Base-by-base conservation (phyloP, 2,329 filamentous ascomycete genomes). In the Pestalotiopsis sp. region DNA sequence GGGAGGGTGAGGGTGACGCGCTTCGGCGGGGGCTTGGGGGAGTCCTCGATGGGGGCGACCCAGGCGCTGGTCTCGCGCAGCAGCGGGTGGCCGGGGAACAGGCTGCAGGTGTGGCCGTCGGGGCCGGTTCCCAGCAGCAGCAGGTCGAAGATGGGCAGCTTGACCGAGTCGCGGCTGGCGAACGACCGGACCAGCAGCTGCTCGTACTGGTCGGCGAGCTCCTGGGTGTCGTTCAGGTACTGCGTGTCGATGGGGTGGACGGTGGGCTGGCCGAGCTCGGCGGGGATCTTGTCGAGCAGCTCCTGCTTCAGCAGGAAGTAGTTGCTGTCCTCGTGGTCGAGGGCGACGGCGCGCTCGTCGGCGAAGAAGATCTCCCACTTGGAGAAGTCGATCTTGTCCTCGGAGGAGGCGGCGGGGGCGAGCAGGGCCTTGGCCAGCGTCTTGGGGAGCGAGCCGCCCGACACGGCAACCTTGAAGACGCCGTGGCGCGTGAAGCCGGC, bases 281-380 rank as follows among this genome's bases (percentile, higher is more conserved):
- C 81, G 57, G 95, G 94, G 71, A 98, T 92, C 84, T 97, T 95
- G 83, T 95, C 91, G 71, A 99, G 86, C 65, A 98, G 86, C 83
- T 98, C 94, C 62, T 90, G 85, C 85, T 97, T 96, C 74, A 98
- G 84, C 59, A 98, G 89, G 70, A 85, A 90, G 83, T 98, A 97
- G 84, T 98, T 99, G 84, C 94, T 97, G 84, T 99, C 95, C 73
- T 90, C 87, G 83, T 98, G 92, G 80, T 96, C 91, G 74, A 98
- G 91, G 25, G 96, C 93, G 66, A 98, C 96, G 75, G 93, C 93
- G 77, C 96, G 93, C 86, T 99, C 96, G 80, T 99, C 96, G 78
- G 95, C 95, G 82, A 98, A 98, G 87, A 98, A 99, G 78, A 99
- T 93, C 77, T 98, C 93, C 96, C 96, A 99, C 81, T 93, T 94